Evolutionary conservation across 768 basidiomycete species (phyloP).

Genomic region (Pisolithus albus): DNA sequence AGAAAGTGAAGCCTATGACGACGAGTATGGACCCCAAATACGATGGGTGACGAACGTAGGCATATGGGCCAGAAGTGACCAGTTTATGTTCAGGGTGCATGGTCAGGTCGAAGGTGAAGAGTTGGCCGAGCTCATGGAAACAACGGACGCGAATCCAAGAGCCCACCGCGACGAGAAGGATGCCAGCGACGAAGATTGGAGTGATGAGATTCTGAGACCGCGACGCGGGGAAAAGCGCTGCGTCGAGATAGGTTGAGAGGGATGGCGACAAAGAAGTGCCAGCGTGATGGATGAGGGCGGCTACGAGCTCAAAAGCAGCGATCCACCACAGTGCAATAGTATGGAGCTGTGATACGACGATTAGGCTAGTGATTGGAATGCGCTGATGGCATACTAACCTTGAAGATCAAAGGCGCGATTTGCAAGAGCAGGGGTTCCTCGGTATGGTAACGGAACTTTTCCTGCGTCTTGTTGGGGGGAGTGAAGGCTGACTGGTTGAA

Average conservation of each 20-base stretch:
- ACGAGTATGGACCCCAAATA: conserved; percentile 49
- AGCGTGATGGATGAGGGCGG: conserved; percentile 28
- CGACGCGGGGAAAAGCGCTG: conserved; percentile 25
- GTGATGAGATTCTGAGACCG: conserved; percentile 29
- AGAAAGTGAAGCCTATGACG: conserved; percentile 39
- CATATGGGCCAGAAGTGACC: conserved; percentile 44
- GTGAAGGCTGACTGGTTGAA: conserved; percentile 48
- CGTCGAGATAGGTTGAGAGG: conserved; percentile 27
- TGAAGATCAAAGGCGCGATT: conserved; percentile 51
- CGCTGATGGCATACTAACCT: conserved; percentile 27
- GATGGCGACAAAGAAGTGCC: conserved; percentile 28
- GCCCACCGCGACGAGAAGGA: conserved; percentile 37
- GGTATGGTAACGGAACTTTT: conserved; percentile 47
- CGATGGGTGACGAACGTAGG: conserved; percentile 48
- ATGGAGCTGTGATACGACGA: conserved; percentile 34
- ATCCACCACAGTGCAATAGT: conserved; percentile 44
- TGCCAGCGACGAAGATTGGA: conserved; percentile 40
- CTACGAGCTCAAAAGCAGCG: conserved; percentile 44
- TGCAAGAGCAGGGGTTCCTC: conserved; percentile 46
- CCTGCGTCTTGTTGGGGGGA: conserved; percentile 49
- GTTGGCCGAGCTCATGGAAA: conserved; percentile 44
- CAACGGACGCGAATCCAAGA: conserved; percentile 46
- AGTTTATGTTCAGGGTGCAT: conserved; percentile 46
- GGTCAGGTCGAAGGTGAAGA: conserved; percentile 57
- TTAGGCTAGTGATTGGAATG: background rate